A percentile compares a stretch with the other conserved stretches of the same genome.
These are phyloP conservation scores for Fraxinus americana DNA, from an alignment of 257 asterid genomes.

Conservation along the genomic window DNA sequence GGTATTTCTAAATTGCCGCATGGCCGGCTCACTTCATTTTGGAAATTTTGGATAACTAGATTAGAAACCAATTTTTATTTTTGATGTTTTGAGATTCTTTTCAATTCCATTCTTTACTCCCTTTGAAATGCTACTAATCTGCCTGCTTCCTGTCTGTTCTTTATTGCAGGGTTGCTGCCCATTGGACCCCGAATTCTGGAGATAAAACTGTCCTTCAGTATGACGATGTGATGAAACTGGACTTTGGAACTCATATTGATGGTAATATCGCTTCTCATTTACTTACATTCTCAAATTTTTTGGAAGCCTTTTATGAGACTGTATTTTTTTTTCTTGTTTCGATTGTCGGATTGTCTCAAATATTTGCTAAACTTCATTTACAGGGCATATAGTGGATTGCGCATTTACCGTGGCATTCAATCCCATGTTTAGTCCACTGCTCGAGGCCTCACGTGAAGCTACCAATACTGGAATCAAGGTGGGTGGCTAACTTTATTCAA, in stretches of 20 bases:
- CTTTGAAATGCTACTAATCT: background rate
- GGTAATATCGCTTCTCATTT: conserved; percentile 48
- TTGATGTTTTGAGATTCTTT: conserved; percentile 21
- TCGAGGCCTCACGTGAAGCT: conserved; percentile 99
- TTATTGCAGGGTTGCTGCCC: conserved; percentile 92
- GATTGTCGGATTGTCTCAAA: conserved; percentile 5
- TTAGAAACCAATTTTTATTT: background rate
- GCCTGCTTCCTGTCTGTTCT: conserved; percentile 11
- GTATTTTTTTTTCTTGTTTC: background rate
- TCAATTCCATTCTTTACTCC: background rate
- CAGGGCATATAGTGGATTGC: conserved; percentile 95
- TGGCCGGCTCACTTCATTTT: background rate
- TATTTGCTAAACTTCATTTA: conserved; percentile 14
- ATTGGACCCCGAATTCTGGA: conserved; percentile 97
- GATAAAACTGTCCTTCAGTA: conserved; percentile 94
- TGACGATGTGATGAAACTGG: conserved; percentile 97
- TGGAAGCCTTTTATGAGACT: conserved; percentile 9
- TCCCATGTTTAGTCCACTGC: conserved; percentile 92
- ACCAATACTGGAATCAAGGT: conserved; percentile 96
- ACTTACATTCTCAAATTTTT: background rate
- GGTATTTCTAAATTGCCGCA: conserved; percentile 42
- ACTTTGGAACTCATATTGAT: conserved; percentile 97
- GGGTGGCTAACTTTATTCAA: conserved; percentile 16
- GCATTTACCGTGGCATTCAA: conserved; percentile 97
- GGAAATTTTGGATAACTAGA: background rate